phyloP scores from a whole-genome alignment of 2,329 filamentous ascomycete genomes.

The Claviceps sp. region DNA sequence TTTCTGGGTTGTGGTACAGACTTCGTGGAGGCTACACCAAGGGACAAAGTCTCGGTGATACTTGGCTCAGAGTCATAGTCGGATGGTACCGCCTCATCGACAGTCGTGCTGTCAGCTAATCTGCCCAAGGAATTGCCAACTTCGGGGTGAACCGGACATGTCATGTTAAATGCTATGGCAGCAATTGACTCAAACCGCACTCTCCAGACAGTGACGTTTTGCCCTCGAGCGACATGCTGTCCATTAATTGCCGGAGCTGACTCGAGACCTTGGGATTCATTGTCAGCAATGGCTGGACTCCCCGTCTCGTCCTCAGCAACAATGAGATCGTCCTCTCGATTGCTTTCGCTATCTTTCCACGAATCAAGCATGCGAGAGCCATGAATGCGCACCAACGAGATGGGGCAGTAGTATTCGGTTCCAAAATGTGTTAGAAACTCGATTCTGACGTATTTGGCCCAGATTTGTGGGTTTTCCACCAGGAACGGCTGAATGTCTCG shows the following conservation, averaged over 20 bases:
- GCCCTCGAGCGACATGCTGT: neutral
- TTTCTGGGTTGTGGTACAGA: neutral
- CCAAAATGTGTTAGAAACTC: constrained; percentile 92
- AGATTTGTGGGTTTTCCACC: constrained; percentile 88
- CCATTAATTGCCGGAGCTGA: neutral
- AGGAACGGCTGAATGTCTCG: constrained; percentile 90
- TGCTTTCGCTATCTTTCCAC: constrained; percentile 66
- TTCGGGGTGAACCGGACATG: neutral
- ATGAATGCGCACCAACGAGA: constrained; percentile 83
- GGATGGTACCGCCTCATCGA: neutral
- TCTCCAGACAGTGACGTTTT: neutral
- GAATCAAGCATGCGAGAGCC: constrained; percentile 95
- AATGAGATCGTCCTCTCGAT: constrained; percentile 48
- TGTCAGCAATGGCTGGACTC: neutral
- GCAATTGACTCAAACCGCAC: neutral
- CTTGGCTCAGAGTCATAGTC: neutral
- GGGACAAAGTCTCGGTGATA: neutral
- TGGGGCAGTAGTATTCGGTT: constrained; percentile 90
- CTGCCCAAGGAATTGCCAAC: neutral
- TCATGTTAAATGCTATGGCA: neutral
- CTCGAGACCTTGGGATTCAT: neutral
- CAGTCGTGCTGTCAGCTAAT: neutral
- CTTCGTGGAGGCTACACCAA: neutral
- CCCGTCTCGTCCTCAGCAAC: constrained; percentile 14
- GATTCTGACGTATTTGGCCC: constrained; percentile 83